Conservation (phyloP, 495 filamentous ascomycete genomes). For the Penicillium parvum region DNA sequence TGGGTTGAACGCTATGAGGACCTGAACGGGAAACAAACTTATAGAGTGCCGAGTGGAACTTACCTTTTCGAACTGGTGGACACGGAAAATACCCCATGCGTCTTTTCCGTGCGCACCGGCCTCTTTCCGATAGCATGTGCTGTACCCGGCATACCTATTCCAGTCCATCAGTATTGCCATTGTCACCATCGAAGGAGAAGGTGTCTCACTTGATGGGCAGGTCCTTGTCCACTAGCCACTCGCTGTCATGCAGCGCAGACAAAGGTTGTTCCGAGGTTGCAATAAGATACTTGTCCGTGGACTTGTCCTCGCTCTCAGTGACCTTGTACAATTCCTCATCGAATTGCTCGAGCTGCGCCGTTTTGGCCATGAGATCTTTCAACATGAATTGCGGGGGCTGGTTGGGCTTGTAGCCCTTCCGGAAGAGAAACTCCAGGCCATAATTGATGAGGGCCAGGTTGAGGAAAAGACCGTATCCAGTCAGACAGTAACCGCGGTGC, state of each 20-base stretch:
- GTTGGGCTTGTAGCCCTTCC: constrained; percentile 75
- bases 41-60: not conserved
- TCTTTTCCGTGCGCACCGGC: constrained; percentile 90
- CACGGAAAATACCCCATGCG: constrained; percentile 96
- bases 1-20: constrained; percentile 19
- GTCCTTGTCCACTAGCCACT: constrained; percentile 83
- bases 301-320: constrained; percentile 67
- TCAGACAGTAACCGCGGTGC: constrained; percentile 91
- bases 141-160: constrained; percentile 77
- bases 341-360: constrained; percentile 93
- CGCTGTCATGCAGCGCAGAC: constrained; percentile 84
- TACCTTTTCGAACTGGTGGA: constrained; percentile 97
- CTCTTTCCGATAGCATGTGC: constrained; percentile 92
- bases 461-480: constrained; percentile 86
- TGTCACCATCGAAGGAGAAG: not conserved
- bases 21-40: not conserved
- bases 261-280: constrained; percentile 96
- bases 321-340: constrained; percentile 99
- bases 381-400: constrained; percentile 97
- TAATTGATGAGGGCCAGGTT: constrained; percentile 92
- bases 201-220: constrained; percentile 71
- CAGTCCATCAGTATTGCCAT: constrained; percentile 5
- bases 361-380: constrained; percentile 96
- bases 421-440: constrained; percentile 79
- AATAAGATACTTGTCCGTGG: constrained; percentile 94